These are phyloP conservation scores for Papiliotrema flavescens DNA, from an alignment of 1,284 basidiomycete species.

Conservation along the genomic window DNA sequence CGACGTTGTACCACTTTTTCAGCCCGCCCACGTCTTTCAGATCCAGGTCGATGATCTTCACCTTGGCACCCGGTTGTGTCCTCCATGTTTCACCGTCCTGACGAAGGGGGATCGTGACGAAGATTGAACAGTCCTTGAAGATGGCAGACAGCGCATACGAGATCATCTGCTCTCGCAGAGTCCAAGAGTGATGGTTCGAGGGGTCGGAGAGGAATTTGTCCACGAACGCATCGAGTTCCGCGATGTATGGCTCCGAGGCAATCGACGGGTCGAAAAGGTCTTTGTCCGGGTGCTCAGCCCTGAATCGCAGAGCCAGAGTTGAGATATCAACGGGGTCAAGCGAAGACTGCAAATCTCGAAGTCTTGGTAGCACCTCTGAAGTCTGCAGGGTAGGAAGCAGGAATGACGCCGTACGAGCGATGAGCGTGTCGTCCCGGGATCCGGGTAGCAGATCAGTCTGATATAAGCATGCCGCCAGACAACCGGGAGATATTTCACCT, in stretches of 20 bases:
- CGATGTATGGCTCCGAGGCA: conserved; percentile 54
- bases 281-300: conserved; percentile 16
- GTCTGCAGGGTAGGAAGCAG: conserved; percentile 57
- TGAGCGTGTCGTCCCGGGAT: background rate
- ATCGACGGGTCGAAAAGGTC: conserved; percentile 23
- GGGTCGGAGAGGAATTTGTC: conserved; percentile 54
- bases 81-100: background rate
- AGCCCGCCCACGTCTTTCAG: conserved; percentile 69
- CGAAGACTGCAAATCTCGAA: conserved; percentile 67
- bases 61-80: conserved; percentile 28
- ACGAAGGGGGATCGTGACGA: conserved; percentile 53
- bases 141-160: conserved; percentile 84
- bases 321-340: conserved; percentile 75
- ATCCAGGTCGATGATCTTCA: conserved; percentile 82
- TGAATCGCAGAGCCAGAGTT: conserved; percentile 24
- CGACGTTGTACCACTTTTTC: conserved; percentile 67
- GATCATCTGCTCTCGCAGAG: conserved; percentile 50
- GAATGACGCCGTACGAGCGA: conserved; percentile 13
- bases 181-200: conserved; percentile 22
- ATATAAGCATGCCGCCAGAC: too few species aligned
- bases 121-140: conserved; percentile 93
- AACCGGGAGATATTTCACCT: conserved; percentile 53
- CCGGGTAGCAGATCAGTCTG: too few species aligned
- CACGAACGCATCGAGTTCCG: conserved; percentile 62
- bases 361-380: conserved; percentile 58